A percentile compares a stretch with the other conserved stretches of the same genome.
These are phyloP conservation scores for Hypoxylon fuscum DNA, from an alignment of 495 filamentous ascomycete genomes.

Conservation along the genomic window DNA sequence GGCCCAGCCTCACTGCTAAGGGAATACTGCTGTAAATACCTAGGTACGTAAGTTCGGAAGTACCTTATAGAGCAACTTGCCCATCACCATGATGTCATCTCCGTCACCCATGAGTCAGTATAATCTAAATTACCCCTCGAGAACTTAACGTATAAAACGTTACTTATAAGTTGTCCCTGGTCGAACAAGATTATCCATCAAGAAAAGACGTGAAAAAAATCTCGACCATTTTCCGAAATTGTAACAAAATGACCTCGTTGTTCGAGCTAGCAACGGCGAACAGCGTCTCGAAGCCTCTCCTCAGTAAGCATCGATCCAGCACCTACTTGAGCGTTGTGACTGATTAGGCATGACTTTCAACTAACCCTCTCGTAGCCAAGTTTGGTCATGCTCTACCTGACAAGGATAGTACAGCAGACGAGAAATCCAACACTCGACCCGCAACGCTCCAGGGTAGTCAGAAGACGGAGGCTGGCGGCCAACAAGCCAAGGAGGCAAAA, in stretches of 20 bases:
- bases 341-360: too few relatives aligned
- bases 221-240: background rate
- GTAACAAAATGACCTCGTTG: constrained; percentile 16
- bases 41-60: background rate
- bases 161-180: too few relatives aligned
- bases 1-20: too few relatives aligned
- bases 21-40: too few relatives aligned
- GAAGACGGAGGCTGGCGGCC: background rate
- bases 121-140: too few relatives aligned
- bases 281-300: constrained; percentile 7
- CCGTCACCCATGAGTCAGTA: constrained; percentile 2
- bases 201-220: background rate
- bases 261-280: constrained; percentile 10
- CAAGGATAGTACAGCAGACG: constrained; percentile 10
- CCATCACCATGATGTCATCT: constrained; percentile 21
- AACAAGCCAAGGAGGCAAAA: background rate
- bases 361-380: constrained; percentile 17
- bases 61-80: background rate
- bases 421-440: constrained; percentile 4
- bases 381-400: constrained; percentile 4
- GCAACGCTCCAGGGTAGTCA: constrained; percentile 7
- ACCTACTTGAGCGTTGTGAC: background rate
- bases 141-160: too few relatives aligned
- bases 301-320: constrained; percentile 3
- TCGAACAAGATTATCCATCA: too few relatives aligned